phyloP scores from a whole-genome alignment of 805 yeast genomes.

The Wickerhamiella australiensis region DNA sequence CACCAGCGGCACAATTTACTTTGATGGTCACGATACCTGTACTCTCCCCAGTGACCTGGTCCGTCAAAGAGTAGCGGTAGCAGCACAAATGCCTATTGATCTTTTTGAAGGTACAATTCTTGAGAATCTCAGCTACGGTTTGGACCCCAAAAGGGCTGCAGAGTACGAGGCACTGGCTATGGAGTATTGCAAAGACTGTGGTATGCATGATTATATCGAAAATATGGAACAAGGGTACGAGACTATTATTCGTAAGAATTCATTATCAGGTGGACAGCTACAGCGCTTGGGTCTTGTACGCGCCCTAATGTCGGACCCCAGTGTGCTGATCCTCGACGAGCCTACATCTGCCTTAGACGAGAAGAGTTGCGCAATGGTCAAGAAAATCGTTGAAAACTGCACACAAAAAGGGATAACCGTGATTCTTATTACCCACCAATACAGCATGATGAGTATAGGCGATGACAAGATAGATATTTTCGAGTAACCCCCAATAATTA shows the following conservation, averaged over 20 bases:
- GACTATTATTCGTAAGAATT: slow-evolving; percentile 40
- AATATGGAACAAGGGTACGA: slow-evolving; percentile 45
- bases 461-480: slow-evolving; percentile 33
- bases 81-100: slow-evolving; percentile 53
- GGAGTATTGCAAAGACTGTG: slow-evolving; percentile 33
- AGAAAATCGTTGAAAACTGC: slow-evolving; percentile 35
- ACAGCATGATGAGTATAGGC: slow-evolving; percentile 50
- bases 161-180: not conserved
- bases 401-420: slow-evolving; percentile 34
- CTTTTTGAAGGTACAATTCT: slow-evolving; percentile 63
- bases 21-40: slow-evolving; percentile 40
- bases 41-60: slow-evolving; percentile 37
- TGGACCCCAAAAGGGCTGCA: not conserved
- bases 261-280: slow-evolving; percentile 81
- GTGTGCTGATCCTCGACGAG: slow-evolving; percentile 63
- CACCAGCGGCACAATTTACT: slow-evolving; percentile 30
- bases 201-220: slow-evolving; percentile 43
- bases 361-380: slow-evolving; percentile 41
- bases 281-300: slow-evolving; percentile 80
- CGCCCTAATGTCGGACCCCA: slow-evolving; percentile 58
- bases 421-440: slow-evolving; percentile 63
- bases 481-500: not conserved
- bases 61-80: slow-evolving; percentile 49
- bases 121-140: slow-evolving; percentile 42
- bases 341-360: slow-evolving; percentile 81